Conservation (phyloP, 495 filamentous ascomycete genomes). For the Aspergillus ellipticus region DNA sequence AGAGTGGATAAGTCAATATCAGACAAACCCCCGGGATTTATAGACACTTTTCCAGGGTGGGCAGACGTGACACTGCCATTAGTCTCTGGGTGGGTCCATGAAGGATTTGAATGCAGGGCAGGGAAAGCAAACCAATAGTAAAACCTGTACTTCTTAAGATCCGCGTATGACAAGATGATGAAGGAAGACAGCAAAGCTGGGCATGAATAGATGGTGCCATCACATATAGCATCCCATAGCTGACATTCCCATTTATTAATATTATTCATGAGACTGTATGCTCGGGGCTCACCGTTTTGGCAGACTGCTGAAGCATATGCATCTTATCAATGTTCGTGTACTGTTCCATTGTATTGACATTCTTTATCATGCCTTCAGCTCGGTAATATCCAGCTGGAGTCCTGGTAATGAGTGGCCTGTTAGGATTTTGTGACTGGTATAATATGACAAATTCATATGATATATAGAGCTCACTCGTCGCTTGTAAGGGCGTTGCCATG, state of each 20-base stretch:
- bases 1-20: conserved; percentile 66
- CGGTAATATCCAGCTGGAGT: conserved; percentile 68
- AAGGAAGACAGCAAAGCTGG: conserved; percentile 89
- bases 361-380: conserved; percentile 91
- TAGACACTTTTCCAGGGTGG: conserved; percentile 11
- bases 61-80: conserved; percentile 2
- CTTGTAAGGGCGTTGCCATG: conserved; percentile 79
- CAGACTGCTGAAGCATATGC: conserved; percentile 67
- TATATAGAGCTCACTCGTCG: conserved; percentile 60
- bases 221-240: conserved; percentile 96
- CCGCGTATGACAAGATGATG: conserved; percentile 84
- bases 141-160: conserved; percentile 94
- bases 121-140: conserved; percentile 95
- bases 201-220: conserved; percentile 91
- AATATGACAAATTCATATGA: neutral
- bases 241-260: conserved; percentile 24
- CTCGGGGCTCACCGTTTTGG: conserved; percentile 59
- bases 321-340: conserved; percentile 74
- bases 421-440: neutral
- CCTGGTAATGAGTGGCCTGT: conserved; percentile 39
- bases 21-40: conserved; percentile 46
- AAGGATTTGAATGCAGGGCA: conserved; percentile 80
- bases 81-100: conserved; percentile 56
- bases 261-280: neutral
- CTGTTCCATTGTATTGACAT: conserved; percentile 93